A percentile compares a stretch with the other conserved stretches of the same genome.
Conservation (phyloP, 1,139 yeast genomes). For the Debaryomycetaceae sp. region DNA sequence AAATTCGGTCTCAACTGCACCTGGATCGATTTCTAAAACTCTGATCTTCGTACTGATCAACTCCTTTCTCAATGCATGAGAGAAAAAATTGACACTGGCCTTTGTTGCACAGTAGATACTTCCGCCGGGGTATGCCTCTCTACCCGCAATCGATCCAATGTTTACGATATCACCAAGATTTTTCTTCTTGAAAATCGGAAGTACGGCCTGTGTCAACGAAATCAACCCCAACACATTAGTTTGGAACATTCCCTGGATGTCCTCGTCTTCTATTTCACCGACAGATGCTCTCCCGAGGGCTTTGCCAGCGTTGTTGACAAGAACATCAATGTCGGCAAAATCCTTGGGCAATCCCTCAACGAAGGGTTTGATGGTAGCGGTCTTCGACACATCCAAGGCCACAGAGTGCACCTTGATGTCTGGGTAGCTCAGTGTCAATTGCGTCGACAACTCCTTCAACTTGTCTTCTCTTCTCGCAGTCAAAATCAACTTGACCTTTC, state of each 20-base stretch:
- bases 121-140: conserved; percentile 52
- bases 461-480: conserved; percentile 68
- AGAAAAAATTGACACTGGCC: conserved; percentile 45
- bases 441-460: conserved; percentile 43
- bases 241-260: conserved; percentile 61
- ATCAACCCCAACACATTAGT: conserved; percentile 76
- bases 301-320: conserved; percentile 81
- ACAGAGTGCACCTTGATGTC: conserved; percentile 45
- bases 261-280: conserved; percentile 52
- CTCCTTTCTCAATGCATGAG: conserved; percentile 48
- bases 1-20: conserved; percentile 51
- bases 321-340: conserved; percentile 57
- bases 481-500: conserved; percentile 60
- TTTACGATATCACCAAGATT: conserved; percentile 48
- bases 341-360: conserved; percentile 49
- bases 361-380: conserved; percentile 49
- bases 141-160: conserved; percentile 50
- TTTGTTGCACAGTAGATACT: conserved; percentile 50
- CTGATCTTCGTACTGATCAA: conserved; percentile 43
- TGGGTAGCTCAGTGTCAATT: conserved; percentile 45
- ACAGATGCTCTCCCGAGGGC: conserved; percentile 68
- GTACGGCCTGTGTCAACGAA: conserved; percentile 61
- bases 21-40: conserved; percentile 49
- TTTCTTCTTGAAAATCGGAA: conserved; percentile 58
- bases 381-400: conserved; percentile 59